Base-by-base conservation (phyloP, 495 filamentous ascomycete genomes). In the Penicillium argentinense region DNA sequence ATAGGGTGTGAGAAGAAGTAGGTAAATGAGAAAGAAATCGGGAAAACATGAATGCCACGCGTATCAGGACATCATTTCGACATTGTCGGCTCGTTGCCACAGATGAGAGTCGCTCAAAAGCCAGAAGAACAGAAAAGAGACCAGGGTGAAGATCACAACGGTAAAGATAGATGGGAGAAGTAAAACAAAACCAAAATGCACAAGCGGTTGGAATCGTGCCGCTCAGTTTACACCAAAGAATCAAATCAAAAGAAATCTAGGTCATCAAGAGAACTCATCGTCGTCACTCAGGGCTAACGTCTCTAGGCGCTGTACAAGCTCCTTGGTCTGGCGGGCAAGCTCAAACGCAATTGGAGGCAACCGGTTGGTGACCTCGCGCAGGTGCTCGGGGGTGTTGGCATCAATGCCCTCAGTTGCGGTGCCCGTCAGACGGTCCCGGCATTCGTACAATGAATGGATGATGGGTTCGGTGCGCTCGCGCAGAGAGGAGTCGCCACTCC, bases 321-420 rank as follows among this genome's bases (percentile, higher is more conserved):
- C 86, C 59, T 90, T 95, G 46, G 86, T 90, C 64, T 88, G 84
- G 29, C 87, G 75, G 2, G 88, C 90, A 58, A 93, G 85, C 69
- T 90, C 87, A 65, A 95, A 95, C 13, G 89, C 89, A 51, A 95
- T 81, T 7, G 89, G 89, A 13, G 90, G 87, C 33, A 91, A 70
- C 36, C 77, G 84, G 60, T 83, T 83, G 37, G 79, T 85, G 69
- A 83, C 84, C 57, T 78, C 81, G 34, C 78, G 81, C 69, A 81
- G 77, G 44, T 78, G 72, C 26, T 66, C 65, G 17, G 78, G 65
- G 14, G 69, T 71, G 7, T 71, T 72, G 1, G 82, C 71, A 1
- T 76, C 71, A 46, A 82, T 70, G 47, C 83, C 85, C 43, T 82
- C 76, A 14, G 79, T 75, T n/a, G 80, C 81, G n/a, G 84, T 82